phyloP scores from a whole-genome alignment of 2,329 filamentous ascomycete species.

The Tolypocladium pustulatum region DNA sequence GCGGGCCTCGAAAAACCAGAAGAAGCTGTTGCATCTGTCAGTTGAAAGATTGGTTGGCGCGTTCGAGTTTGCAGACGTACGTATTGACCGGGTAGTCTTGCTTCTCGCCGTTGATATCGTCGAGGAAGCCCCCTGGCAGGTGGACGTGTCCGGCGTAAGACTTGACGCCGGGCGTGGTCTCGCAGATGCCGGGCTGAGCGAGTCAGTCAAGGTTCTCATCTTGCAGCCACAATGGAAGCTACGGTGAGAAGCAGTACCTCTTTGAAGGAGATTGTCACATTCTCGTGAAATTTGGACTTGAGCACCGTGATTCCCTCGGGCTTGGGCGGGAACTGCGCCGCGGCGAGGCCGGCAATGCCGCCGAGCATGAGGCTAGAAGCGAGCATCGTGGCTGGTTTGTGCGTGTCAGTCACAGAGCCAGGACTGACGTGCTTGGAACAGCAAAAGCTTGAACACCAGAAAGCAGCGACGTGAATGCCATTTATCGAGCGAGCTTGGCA shows the following conservation, averaged over 20 bases:
- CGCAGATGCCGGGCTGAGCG: conserved; percentile 43
- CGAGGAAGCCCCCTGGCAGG: conserved; percentile 31
- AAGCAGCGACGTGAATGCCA: background rate
- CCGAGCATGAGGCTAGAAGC: conserved; percentile 6
- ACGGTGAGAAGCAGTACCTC: conserved; percentile 19
- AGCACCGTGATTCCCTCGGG: conserved; percentile 33
- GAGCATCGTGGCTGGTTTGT: background rate
- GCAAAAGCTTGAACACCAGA: background rate
- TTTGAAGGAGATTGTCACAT: conserved; percentile 54
- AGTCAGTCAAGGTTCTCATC: conserved; percentile 5
- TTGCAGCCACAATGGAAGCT: background rate
- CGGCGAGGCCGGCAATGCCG: conserved; percentile 10
- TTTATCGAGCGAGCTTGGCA: background rate
- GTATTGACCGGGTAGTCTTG: conserved; percentile 35
- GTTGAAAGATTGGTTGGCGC: background rate
- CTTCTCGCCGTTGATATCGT: conserved; percentile 32
- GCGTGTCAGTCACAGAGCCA: background rate
- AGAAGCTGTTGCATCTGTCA: conserved; percentile 20
- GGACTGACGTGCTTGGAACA: background rate
- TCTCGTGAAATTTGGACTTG: conserved; percentile 45
- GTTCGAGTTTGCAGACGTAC: conserved; percentile 14
- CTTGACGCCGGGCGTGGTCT: conserved; percentile 48
- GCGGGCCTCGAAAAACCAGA: conserved; percentile 40
- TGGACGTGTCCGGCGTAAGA: conserved; percentile 55
- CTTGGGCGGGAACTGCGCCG: conserved; percentile 19